Evolutionary conservation across 208 protist species (phyloP), one percentile per base, ranked within the genome.

Genomic region (Crithidia mellificae): DNA sequence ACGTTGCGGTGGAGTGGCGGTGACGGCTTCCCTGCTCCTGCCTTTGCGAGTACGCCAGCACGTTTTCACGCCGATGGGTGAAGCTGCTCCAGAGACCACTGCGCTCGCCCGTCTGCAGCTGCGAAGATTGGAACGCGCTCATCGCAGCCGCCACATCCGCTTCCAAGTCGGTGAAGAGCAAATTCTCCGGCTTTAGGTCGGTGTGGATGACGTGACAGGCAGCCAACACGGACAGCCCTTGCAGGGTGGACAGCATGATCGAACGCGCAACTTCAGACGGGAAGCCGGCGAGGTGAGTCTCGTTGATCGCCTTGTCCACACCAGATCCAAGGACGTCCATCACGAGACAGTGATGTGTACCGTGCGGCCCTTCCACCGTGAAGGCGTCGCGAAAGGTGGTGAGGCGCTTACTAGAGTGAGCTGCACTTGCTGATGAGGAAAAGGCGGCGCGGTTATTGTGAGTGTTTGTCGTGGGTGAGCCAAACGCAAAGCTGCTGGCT

Each of bases 291-390:
- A 98, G 96, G 46, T 88, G 59, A 25, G 82, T 88, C 61, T 93
- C 70, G 68, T 91, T 92, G 65, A 98, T 98, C 22, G 98, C 66
- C 22, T 72, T 63, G 22, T 98, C 86, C 12, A 99, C 73, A 57
- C 96, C 97, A 15, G 81, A 56, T n/a, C 96, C 97, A 12, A 99
- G 68, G 0, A 97, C 74, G 74, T 98, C 90, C 77, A 99, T 98
- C 11, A 97, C 95, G 70, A 98, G 91, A 68, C 92, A 97, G 19
- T 96, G 73, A 68, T 99, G 88, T 17, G 61, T 78, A 59, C 88
- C 88, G 63, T 82, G 74, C 30, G 39, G 43, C 11, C 88, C 88
- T 25, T 77, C 53, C 39, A 90, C 78, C 12, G 51, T 75, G 67
- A 94, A 94, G 53, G 61, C 46, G 50, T 78, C 81, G 29, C 68